Conservation (phyloP, 345 rosid genomes). For the Salix dunnii region DNA sequence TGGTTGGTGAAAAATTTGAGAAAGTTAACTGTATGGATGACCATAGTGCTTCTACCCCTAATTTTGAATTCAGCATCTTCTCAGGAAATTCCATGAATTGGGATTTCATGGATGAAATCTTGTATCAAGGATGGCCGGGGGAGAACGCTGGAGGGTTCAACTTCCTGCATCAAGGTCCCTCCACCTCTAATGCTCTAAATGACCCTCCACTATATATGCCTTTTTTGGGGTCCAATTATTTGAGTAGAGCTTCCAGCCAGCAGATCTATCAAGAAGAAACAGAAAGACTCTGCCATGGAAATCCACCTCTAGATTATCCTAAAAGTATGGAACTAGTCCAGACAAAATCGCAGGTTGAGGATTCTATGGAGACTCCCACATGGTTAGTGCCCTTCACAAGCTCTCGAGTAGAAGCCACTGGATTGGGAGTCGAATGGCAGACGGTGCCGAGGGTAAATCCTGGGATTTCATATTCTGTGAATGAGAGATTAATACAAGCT, state of each 20-base stretch:
- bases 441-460: conserved; percentile 6
- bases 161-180: neutral
- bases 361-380: neutral
- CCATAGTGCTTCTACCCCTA: conserved; percentile 19
- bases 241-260: conserved; percentile 23
- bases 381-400: conserved; percentile 22
- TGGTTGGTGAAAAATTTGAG: neutral
- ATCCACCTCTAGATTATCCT: neutral
- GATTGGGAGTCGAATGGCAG: conserved; percentile 49
- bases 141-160: neutral
- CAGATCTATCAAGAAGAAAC: neutral
- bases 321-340: neutral
- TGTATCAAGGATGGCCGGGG: conserved; percentile 45
- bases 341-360: neutral
- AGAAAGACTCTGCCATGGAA: neutral
- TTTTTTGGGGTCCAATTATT: conserved; percentile 17
- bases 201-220: conserved; percentile 24
- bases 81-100: conserved; percentile 60
- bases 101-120: conserved; percentile 75
- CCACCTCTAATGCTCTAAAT: conserved; percentile 22
- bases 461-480: conserved; percentile 41
- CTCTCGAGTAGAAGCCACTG: conserved; percentile 42
- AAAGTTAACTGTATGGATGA: neutral
- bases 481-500: conserved; percentile 51
- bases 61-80: conserved; percentile 37